Percentiles rank a stretch among this genome's conserved stretches.
phyloP scores from a whole-genome alignment of 345 rosid genomes.

The Lepidium aucheri region DNA sequence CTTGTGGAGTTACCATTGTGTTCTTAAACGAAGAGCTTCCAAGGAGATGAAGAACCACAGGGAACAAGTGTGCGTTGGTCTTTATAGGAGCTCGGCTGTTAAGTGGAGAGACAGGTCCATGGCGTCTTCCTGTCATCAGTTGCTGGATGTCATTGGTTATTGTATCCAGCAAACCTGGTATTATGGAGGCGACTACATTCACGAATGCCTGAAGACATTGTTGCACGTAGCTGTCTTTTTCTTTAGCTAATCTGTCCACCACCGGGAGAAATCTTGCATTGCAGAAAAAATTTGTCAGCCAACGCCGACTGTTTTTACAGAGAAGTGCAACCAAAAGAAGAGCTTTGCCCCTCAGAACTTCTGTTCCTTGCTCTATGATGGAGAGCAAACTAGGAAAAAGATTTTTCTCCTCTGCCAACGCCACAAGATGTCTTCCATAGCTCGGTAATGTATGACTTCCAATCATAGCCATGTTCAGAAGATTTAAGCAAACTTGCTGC shows the following conservation, averaged over 20 bases:
- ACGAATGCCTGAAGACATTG: conserved; percentile 70
- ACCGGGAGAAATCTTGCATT: conserved; percentile 65
- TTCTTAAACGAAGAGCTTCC: conserved; percentile 72
- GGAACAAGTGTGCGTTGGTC: conserved; percentile 62
- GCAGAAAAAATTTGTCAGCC: conserved; percentile 80
- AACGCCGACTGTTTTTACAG: conserved; percentile 76
- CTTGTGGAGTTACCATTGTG: conserved; percentile 58
- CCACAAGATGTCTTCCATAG: conserved; percentile 65
- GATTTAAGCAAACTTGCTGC: conserved; percentile 88
- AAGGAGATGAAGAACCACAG: conserved; percentile 86
- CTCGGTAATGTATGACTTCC: conserved; percentile 66
- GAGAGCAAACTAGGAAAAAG: conserved; percentile 63
- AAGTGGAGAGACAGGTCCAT: conserved; percentile 58
- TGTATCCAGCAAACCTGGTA: conserved; percentile 64
- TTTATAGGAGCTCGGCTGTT: conserved; percentile 55
- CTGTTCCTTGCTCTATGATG: conserved; percentile 84
- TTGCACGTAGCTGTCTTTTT: conserved; percentile 71
- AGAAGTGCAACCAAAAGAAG: conserved; percentile 79
- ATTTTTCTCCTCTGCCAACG: conserved; percentile 74
- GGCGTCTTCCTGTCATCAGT: conserved; percentile 79
- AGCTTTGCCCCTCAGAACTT: conserved; percentile 73
- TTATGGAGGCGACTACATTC: conserved; percentile 51
- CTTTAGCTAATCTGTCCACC: conserved; percentile 83
- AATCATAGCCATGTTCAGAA: conserved; percentile 77
- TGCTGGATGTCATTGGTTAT: conserved; percentile 78